Evolutionary conservation across 257 asterid genomes (phyloP).

Genomic region (Nicotiana tomentosiformis): DNA sequence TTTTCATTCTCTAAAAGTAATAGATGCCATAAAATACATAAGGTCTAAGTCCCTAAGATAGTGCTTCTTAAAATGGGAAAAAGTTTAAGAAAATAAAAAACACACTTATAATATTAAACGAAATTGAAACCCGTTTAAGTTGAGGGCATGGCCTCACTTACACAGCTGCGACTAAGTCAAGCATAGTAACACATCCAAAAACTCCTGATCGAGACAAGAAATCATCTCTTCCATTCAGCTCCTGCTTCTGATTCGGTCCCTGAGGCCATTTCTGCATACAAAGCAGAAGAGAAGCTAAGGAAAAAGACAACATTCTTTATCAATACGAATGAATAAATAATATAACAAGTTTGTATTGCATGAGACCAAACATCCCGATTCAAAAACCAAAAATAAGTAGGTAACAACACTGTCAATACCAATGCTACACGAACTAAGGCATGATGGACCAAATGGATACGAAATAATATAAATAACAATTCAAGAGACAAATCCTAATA

Average conservation of each 20-base stretch:
- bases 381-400: not conserved
- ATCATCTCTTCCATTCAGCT: conserved; percentile 41
- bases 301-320: not conserved
- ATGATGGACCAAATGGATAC: not conserved
- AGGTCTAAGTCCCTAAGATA: not conserved
- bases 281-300: not conserved
- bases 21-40: conserved; percentile 34
- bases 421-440: not conserved
- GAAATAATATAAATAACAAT: not conserved
- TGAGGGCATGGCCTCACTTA: conserved; percentile 65
- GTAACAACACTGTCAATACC: not conserved
- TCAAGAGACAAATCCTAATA: not conserved
- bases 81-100: not conserved
- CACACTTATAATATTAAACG: not conserved
- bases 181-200: conserved; percentile 47
- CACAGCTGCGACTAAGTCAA: conserved; percentile 58
- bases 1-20: conserved; percentile 23
- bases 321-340: not conserved
- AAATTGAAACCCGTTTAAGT: conserved; percentile 49
- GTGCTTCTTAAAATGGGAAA: not conserved
- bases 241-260: conserved; percentile 95
- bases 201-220: conserved; percentile 16
- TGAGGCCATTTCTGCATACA: conserved; percentile 63
- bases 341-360: not conserved
- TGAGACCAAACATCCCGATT: not conserved